Percentiles rank a stretch among this genome's conserved stretches.
phyloP scores from a whole-genome alignment of 257 asterid genomes.

The Cordia subcordata region DNA sequence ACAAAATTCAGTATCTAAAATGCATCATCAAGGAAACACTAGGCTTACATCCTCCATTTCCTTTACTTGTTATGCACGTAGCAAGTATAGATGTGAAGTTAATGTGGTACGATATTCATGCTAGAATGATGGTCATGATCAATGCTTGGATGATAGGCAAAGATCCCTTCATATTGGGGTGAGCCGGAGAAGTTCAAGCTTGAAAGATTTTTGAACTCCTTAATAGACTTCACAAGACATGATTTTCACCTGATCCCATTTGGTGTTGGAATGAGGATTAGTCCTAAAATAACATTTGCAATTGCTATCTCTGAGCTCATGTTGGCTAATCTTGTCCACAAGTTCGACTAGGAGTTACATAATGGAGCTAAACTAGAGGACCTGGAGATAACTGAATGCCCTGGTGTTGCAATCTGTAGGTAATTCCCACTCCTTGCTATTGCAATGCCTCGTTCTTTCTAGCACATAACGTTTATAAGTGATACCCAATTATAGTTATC shows the following conservation, averaged over 20 bases:
- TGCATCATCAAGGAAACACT: conserved; percentile 21
- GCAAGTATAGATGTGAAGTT: conserved; percentile 9
- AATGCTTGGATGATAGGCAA: conserved; percentile 23
- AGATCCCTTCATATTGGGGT: conserved; percentile 20
- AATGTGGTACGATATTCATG: conserved; percentile 17
- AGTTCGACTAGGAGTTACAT: conserved; percentile 34
- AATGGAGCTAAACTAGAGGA: conserved; percentile 21
- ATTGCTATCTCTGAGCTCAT: conserved; percentile 18
- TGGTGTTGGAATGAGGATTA: conserved; percentile 43
- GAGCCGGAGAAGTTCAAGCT: conserved; percentile 16
- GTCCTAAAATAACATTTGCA: conserved; percentile 30
- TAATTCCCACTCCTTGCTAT: conserved; percentile 27
- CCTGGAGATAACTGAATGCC: conserved; percentile 38
- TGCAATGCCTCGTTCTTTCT: conserved; percentile 13
- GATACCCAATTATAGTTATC: too few species aligned
- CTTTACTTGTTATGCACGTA: conserved; percentile 17
- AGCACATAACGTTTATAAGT: too few species aligned
- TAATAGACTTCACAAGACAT: conserved; percentile 26
- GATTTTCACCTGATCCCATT: conserved; percentile 43
- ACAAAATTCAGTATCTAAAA: conserved; percentile 15
- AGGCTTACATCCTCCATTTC: conserved; percentile 24
- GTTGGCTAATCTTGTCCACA: conserved; percentile 33
- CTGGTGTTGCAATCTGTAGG: conserved; percentile 19
- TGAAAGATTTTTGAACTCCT: conserved; percentile 14
- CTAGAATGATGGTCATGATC: conserved; percentile 13